Base-by-base conservation (phyloP, 352 stramenopile species). In the Phytophthora parvispora region DNA sequence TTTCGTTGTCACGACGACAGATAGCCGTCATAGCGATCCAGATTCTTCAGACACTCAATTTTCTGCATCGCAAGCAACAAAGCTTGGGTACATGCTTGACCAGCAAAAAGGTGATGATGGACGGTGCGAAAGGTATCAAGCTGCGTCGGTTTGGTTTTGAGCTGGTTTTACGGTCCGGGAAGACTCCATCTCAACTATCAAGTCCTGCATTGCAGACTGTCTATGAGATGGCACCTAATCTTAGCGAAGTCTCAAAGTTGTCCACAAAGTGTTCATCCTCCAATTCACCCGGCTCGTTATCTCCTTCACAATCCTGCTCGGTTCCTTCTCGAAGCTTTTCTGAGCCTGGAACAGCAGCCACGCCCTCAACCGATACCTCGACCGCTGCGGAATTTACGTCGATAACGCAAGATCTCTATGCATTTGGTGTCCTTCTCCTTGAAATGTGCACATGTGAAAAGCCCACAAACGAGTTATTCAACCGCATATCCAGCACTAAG, bases 71-170 rank as follows among this genome's bases (percentile, higher is more conserved):
- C 13, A 70, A 75, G 8, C 60, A 76, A 1, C 57, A 80, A 52
- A 74, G 58, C 1, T 72, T 94, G 25, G 78, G 81, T 7, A 68
- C 69, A 15, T 83, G 72, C 24, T 72, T 93, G 22, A 91, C 85
- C n/a, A 95, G 87, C 70, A 76, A 77, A 16, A 90, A 89, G 54
- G 84, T 93, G 15, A 84, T 93, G 73, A 43, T 95, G 22, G 60
- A 76, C 12, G 64, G 79, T 28, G 32, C 27, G 7, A 64, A 65
- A 2, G 43, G 66, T 4, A 56, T 92, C 45, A 92, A 91, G 47
- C 29, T 93, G 4, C 72, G 85, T 20, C 81, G 78, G 29, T 90
- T 90, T 72, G 75, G 81, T 18, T 40, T 74, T 4, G 81, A 93
- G 58, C 52, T 80, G 38, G 45, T 72, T 1, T 28, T 72, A 58